A percentile compares a stretch with the other conserved stretches of the same genome.
phyloP scores from a whole-genome alignment of 2,329 filamentous ascomycete species.

The Cercospora citrullina region DNA sequence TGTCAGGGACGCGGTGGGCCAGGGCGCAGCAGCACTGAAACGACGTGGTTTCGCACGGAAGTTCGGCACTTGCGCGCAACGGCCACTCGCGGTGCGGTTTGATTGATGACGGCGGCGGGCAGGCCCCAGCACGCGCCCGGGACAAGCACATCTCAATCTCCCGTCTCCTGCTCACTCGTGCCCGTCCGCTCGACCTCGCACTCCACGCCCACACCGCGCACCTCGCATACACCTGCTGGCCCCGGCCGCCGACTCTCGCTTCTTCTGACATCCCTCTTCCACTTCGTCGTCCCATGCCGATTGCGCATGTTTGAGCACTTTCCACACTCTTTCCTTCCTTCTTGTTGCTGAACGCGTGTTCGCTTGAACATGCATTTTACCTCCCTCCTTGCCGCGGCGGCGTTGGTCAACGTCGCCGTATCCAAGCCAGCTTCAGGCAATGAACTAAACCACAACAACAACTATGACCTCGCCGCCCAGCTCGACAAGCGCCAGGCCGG shows the following conservation, averaged over 20 bases:
- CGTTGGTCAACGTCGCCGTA: conserved; percentile 8
- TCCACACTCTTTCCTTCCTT: conserved; percentile 7
- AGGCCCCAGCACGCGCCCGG: background rate
- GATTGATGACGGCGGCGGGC: background rate
- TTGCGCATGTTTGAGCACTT: conserved; percentile 11
- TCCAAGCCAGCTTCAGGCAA: conserved; percentile 23
- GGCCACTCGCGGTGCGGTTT: background rate
- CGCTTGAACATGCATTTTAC: conserved; percentile 16
- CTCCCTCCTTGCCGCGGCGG: conserved; percentile 17
- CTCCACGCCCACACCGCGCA: background rate
- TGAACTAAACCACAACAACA: background rate
- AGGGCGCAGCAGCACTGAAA: background rate
- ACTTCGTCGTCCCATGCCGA: background rate
- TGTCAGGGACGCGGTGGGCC: background rate
- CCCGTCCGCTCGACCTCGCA: background rate
- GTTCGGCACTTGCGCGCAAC: background rate
- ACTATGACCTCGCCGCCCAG: conserved; percentile 3
- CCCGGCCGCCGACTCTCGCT: conserved; percentile 3
- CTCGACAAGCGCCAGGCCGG: conserved; percentile 17
- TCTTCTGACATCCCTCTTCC: background rate
- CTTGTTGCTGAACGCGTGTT: background rate
- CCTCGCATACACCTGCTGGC: background rate
- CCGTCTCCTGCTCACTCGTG: background rate
- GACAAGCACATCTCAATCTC: background rate
- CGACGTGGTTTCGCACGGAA: conserved; percentile 1